phyloP scores from a whole-genome alignment of 768 basidiomycete species.

The Tylopilus rubrobrunneus region DNA sequence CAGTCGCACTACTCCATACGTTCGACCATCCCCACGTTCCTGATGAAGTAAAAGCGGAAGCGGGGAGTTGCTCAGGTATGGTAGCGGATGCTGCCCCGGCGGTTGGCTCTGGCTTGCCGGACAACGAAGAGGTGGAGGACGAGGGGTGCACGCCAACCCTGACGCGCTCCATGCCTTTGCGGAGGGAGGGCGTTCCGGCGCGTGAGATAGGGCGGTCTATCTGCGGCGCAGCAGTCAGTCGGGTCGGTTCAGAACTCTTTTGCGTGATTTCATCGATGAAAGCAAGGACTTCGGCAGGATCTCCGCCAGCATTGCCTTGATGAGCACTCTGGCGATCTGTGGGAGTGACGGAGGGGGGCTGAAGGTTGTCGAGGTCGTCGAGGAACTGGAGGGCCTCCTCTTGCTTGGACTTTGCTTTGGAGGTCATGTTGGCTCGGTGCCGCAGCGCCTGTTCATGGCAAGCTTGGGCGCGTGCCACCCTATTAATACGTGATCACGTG shows the following conservation, averaged over 20 bases:
- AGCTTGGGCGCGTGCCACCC: background rate
- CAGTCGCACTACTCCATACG: slow-evolving; percentile 86
- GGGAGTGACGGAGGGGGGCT: slow-evolving; percentile 35
- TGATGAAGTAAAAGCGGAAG: slow-evolving; percentile 10
- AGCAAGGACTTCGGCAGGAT: slow-evolving; percentile 80
- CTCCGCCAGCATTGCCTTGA: slow-evolving; percentile 44
- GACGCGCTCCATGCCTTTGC: slow-evolving; percentile 76
- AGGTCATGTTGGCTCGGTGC: slow-evolving; percentile 27
- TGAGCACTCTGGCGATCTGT: slow-evolving; percentile 23
- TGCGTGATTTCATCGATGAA: slow-evolving; percentile 95
- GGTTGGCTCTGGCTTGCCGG: slow-evolving; percentile 23
- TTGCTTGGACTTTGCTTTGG: slow-evolving; percentile 69
- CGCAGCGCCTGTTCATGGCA: background rate
- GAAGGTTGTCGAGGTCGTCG: slow-evolving; percentile 87
- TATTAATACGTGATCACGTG: slow-evolving; percentile 14
- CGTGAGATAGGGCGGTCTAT: slow-evolving; percentile 58
- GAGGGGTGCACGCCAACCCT: slow-evolving; percentile 50
- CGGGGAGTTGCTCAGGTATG: slow-evolving; percentile 17
- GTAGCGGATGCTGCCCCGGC: slow-evolving; percentile 25
- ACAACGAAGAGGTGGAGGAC: slow-evolving; percentile 44
- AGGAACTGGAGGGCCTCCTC: slow-evolving; percentile 91
- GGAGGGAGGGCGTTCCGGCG: slow-evolving; percentile 64
- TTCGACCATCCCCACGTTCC: slow-evolving; percentile 78
- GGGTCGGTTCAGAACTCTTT: slow-evolving; percentile 79
- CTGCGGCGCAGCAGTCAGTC: slow-evolving; percentile 49